A percentile compares a stretch with the other conserved stretches of the same genome.
phyloP scores from a whole-genome alignment of 2,329 filamentous ascomycete genomes.

The Helicocarpus griseus region DNA sequence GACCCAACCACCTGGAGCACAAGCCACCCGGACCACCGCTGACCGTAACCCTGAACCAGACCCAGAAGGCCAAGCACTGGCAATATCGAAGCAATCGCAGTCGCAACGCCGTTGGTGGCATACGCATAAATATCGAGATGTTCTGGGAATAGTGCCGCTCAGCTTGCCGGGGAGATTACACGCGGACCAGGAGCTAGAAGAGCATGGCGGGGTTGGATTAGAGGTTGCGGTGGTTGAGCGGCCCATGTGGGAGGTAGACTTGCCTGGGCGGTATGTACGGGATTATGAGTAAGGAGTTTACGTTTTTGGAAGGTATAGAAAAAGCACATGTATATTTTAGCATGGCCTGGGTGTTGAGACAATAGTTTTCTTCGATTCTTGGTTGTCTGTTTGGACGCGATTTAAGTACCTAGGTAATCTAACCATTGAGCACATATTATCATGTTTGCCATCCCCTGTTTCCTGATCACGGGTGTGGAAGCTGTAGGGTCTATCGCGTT shows the following conservation, averaged over 20 bases:
- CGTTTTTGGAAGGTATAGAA: background rate
- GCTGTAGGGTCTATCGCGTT: too few relatives aligned
- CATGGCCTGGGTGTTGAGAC: background rate
- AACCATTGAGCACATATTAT: too few relatives aligned
- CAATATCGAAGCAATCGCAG: conserved; percentile 15
- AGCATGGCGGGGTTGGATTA: conserved; percentile 20
- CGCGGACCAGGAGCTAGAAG: conserved; percentile 18
- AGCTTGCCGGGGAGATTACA: conserved; percentile 22
- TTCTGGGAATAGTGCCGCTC: conserved; percentile 62
- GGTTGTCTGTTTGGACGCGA: background rate
- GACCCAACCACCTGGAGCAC: conserved; percentile 6
- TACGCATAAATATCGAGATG: conserved; percentile 89
- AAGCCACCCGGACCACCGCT: conserved; percentile 2
- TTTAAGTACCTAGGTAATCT: too few relatives aligned
- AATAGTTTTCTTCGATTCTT: background rate
- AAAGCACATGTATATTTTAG: background rate
- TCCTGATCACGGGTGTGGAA: too few relatives aligned
- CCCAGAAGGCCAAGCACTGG: conserved; percentile 13
- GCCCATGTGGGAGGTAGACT: conserved; percentile 71
- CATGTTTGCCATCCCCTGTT: too few relatives aligned
- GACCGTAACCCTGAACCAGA: conserved; percentile 9
- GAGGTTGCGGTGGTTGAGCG: conserved; percentile 87
- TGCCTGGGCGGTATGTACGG: conserved; percentile 60
- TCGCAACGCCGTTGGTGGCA: conserved; percentile 50
- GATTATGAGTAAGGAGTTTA: conserved; percentile 38